Evolutionary conservation across 2,329 filamentous ascomycete genomes (phyloP), one percentile per base, ranked within the genome.

Genomic region (Rhinocladiella similis): DNA sequence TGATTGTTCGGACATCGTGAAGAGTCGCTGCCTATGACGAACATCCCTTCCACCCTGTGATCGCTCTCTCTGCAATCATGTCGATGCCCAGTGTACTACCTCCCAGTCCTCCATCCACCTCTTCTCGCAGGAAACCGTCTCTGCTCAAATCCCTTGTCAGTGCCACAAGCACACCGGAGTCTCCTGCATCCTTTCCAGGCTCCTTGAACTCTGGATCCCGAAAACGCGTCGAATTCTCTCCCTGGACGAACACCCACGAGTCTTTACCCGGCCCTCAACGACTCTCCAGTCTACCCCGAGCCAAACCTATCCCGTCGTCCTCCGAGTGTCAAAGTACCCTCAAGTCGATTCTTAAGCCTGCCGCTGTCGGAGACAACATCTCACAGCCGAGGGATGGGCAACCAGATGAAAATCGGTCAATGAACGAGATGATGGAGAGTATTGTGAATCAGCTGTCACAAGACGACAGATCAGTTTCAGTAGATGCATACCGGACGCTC

Each of bases 401-500:
- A 19, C 50, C 43, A 36, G 47, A 57, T 9, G 54, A 46, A 14
- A 42, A 47, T 13, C 49, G 47, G 27, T 56, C 61, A 46, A 52
- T 60, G 19, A 33, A 47, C 56, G 63, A 75, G 59, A 78, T 59
- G 77, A 81, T 97, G 62, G 89, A 96, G 65, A 95, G 90, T 0
- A 85, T 91, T 4, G 82, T 91, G 35, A 87, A 90, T 72, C 89
- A 94, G 72, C 81, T 99, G 47, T 89, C 88, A 36, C 86, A 89
- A 19, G 78, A 84, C 27, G 88, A 91, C 63, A 81, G 87, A 51
- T 82, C 85, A 55, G 86, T 84, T 12, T 88, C 88, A 63, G 73
- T 94, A 29, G 94, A 99, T 74, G 90, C 92, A 47, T 97, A 99
- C 68, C 85, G 87, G 69, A 88, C 88, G 66, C 78, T 99, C 43